Conservation (phyloP, 768 basidiomycete genomes). For the Lentinula aciculospora region DNA sequence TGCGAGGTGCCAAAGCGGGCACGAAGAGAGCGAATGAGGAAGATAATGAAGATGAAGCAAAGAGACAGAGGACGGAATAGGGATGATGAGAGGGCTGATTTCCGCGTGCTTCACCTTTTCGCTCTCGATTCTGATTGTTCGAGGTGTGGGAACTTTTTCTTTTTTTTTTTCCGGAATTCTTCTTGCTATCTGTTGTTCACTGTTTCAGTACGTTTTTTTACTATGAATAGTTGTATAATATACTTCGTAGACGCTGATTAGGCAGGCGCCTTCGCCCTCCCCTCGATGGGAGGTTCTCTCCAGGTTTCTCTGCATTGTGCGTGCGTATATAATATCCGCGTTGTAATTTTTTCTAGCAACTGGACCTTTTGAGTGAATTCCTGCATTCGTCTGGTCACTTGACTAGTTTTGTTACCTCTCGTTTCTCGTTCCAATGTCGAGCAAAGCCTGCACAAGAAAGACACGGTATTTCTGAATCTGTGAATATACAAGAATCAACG, state of each 20-base stretch:
- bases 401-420: constrained; percentile 7
- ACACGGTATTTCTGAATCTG: neutral
- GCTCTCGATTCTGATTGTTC: no score
- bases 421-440: constrained; percentile 9
- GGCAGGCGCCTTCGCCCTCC: no score
- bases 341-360: no score
- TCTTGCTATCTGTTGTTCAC: no score
- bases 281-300: no score
- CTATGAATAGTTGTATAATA: no score
- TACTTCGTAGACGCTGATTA: no score
- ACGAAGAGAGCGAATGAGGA: constrained; percentile 32
- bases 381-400: neutral
- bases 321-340: no score
- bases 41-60: constrained; percentile 28
- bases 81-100: neutral
- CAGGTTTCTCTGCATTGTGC: no score
- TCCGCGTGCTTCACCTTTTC: no score
- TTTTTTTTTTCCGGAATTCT: neutral
- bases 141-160: neutral
- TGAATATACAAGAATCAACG: neutral
- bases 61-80: constrained; percentile 38
- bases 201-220: no score
- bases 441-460: neutral
- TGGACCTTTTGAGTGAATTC: neutral
- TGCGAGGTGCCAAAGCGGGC: constrained; percentile 25